Percentiles rank a stretch among this genome's conserved stretches.
phyloP scores from a whole-genome alignment of 2,329 filamentous ascomycete species.

The Furcasterigmium furcatum region DNA sequence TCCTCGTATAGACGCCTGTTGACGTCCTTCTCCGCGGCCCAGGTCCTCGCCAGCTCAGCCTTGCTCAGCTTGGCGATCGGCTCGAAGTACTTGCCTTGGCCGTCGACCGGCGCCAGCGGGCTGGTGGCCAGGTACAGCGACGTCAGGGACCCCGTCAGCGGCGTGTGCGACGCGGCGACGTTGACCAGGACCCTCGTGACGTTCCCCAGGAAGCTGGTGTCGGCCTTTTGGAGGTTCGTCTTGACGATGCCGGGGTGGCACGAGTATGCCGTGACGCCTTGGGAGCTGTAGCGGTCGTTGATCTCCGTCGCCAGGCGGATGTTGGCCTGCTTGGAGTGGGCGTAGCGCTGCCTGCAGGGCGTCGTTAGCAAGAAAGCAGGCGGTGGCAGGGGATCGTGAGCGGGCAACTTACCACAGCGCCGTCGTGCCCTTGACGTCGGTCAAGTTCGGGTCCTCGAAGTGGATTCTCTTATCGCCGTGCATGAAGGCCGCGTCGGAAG shows the following conservation, averaged over 20 bases:
- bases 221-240: constrained; percentile 14
- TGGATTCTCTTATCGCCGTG: constrained; percentile 15
- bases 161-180: constrained; percentile 7
- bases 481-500: constrained; percentile 15
- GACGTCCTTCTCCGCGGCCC: no score
- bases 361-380: not conserved
- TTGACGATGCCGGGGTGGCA: constrained; percentile 17
- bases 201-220: constrained; percentile 11
- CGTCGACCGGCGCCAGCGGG: constrained; percentile 1
- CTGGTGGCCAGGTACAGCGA: constrained; percentile 18
- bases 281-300: constrained; percentile 12
- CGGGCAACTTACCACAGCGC: constrained; percentile 14
- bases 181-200: constrained; percentile 13
- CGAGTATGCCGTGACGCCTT: constrained; percentile 18
- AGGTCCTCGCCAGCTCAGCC: no score
- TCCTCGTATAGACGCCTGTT: no score
- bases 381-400: no score
- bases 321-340: constrained; percentile 6
- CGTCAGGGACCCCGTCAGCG: constrained; percentile 16
- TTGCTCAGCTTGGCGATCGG: constrained; percentile 15
- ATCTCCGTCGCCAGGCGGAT: constrained; percentile 6
- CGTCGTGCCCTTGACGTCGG: constrained; percentile 10
- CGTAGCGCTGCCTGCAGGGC: constrained; percentile 5
- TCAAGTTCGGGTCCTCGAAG: constrained; percentile 17
- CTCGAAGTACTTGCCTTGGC: constrained; percentile 11